Percentiles rank a stretch among this genome's conserved stretches.
These are phyloP conservation scores for Beauveria pseudobassiana DNA, from an alignment of 2,329 filamentous ascomycete species.

Conservation along the genomic window DNA sequence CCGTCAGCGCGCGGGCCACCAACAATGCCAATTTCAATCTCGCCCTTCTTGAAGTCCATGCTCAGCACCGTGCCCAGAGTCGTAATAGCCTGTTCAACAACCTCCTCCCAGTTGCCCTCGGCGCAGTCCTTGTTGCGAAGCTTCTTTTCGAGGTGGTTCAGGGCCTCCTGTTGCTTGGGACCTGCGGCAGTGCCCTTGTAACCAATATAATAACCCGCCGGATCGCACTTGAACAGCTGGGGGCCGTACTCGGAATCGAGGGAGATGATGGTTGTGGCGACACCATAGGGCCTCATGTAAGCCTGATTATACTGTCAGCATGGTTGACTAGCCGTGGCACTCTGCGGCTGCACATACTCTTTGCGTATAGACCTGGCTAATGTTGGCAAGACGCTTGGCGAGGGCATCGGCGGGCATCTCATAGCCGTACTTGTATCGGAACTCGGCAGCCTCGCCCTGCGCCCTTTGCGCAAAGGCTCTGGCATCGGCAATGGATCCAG, in stretches of 20 bases:
- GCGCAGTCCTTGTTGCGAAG: constrained; percentile 97
- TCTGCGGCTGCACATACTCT: constrained; percentile 49
- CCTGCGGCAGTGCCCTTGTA: constrained; percentile 98
- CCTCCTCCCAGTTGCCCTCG: constrained; percentile 90
- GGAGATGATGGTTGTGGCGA: constrained; percentile 91
- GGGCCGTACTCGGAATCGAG: constrained; percentile 88
- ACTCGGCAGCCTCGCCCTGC: constrained; percentile 92
- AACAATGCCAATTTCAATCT: constrained; percentile 96
- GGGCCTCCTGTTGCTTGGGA: constrained; percentile 96
- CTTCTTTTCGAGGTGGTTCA: constrained; percentile 99
- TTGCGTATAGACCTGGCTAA: constrained; percentile 98
- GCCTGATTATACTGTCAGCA: constrained; percentile 40
- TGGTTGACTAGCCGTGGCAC: neutral
- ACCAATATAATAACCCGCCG: constrained; percentile 93
- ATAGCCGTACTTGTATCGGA: constrained; percentile 97
- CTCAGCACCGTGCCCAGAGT: constrained; percentile 93
- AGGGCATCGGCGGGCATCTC: constrained; percentile 98
- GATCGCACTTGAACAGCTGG: constrained; percentile 97
- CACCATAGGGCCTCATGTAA: constrained; percentile 96
- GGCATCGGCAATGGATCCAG: constrained; percentile 95
- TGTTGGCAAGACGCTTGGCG: constrained; percentile 95
- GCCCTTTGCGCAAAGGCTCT: constrained; percentile 88
- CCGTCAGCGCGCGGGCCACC: constrained; percentile 79
- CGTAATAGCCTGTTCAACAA: constrained; percentile 93
- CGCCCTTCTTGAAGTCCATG: constrained; percentile 99